phyloP scores from a whole-genome alignment of 2,329 filamentous ascomycete species.

The Colletotrichum tanaceti region DNA sequence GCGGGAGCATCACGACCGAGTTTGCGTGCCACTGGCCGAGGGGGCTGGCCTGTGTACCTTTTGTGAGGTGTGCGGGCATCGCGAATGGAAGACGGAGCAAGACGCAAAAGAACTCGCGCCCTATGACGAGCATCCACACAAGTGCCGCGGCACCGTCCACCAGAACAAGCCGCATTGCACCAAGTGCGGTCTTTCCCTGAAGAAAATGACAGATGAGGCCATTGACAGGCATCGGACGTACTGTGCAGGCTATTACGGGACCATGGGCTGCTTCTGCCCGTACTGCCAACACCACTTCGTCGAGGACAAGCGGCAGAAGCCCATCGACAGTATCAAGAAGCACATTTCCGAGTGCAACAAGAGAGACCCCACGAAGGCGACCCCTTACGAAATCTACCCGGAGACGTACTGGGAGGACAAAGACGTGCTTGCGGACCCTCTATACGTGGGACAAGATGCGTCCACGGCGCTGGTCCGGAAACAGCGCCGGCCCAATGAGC shows the following conservation, averaged over 20 bases:
- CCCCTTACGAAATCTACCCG: constrained; percentile 38
- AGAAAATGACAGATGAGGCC: constrained; percentile 13
- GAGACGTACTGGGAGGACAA: constrained; percentile 27
- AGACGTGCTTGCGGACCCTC: constrained; percentile 26
- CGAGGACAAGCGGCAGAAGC: not conserved
- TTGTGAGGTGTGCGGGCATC: constrained; percentile 41
- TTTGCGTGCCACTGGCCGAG: constrained; percentile 42
- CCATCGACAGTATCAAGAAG: constrained; percentile 6
- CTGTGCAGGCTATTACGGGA: constrained; percentile 41
- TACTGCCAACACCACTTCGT: constrained; percentile 40
- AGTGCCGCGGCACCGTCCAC: constrained; percentile 33
- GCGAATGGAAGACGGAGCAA: constrained; percentile 32
- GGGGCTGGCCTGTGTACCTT: constrained; percentile 36
- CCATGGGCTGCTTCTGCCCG: constrained; percentile 42
- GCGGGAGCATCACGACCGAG: constrained; percentile 42
- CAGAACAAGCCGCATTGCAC: constrained; percentile 37
- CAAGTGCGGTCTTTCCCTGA: constrained; percentile 38
- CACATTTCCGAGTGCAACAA: constrained; percentile 29
- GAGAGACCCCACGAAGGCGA: constrained; percentile 7
- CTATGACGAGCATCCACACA: constrained; percentile 38
- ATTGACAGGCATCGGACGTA: constrained; percentile 37
- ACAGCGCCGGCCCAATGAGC: constrained; percentile 16
- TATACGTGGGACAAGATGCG: constrained; percentile 28
- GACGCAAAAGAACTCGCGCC: constrained; percentile 25
- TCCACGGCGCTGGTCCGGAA: not conserved